phyloP scores from a whole-genome alignment of 306 rosid species.

The Prunus davidiana region DNA sequence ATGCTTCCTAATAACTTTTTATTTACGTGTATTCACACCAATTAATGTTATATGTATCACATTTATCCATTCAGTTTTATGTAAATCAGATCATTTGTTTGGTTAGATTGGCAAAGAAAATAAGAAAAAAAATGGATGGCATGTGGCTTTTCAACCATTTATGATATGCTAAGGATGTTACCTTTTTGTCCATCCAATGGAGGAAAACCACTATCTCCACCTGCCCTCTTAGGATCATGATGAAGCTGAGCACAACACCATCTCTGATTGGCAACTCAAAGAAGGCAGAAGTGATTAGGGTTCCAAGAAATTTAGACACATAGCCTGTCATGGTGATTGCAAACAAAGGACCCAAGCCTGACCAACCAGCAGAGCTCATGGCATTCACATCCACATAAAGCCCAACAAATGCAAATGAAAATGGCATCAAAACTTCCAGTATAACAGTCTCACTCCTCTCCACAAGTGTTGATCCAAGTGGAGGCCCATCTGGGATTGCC shows the following conservation, averaged over 20 bases:
- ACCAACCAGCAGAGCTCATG: conserved; percentile 41
- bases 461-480: conserved; percentile 51
- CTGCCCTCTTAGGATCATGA: conserved; percentile 65
- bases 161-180: conserved; percentile 9
- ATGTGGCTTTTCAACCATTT: too few species aligned
- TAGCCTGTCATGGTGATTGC: conserved; percentile 37
- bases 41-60: too few species aligned
- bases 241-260: conserved; percentile 45
- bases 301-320: conserved; percentile 32
- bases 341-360: conserved; percentile 41
- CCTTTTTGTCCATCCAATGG: conserved; percentile 71
- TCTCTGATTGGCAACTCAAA: conserved; percentile 51
- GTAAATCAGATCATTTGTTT: too few species aligned
- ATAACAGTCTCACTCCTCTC: conserved; percentile 40
- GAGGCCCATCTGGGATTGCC: conserved; percentile 67
- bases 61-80: too few species aligned
- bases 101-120: too few species aligned
- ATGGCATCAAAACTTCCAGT: conserved; percentile 53
- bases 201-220: conserved; percentile 56
- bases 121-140: too few species aligned
- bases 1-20: neutral
- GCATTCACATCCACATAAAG: conserved; percentile 34
- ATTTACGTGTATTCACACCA: neutral
- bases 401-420: conserved; percentile 56
- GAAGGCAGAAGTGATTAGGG: conserved; percentile 30